Base-by-base conservation (phyloP, 2,329 filamentous ascomycete species). In the Scleromitrula shiraiana region DNA sequence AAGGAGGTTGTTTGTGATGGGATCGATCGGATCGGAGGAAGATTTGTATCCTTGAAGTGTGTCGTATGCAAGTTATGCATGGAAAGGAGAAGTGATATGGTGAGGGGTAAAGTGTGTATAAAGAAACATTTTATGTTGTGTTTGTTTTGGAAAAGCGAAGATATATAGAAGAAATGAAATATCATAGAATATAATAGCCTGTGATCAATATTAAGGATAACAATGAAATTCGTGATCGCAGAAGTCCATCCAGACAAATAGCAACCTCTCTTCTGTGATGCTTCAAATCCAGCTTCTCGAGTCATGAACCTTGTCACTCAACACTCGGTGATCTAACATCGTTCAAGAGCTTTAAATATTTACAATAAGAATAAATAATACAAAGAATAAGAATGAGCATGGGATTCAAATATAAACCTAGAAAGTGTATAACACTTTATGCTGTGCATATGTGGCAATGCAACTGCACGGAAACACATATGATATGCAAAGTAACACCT, bases 1-100 rank as follows among this genome's bases (percentile, higher is more conserved):
- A 47, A 24, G 8, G 27, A 14, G n/a, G 22, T 33, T 41, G 20
- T 47, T 24, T 47, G 37, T 33, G 19, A 35, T 47, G 20, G 29
- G 20, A 47, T 47, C 29, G 45, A 47, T 41, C 45, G 45, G 45
- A 47, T 47, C 45, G 37, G 37, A 41, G 29, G 15, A 41, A 41
- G 45, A 41, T 47, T 41, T 27, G 45, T 47, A n/a, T 14, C 17
- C 30, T 22, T 23, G 29, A 27, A 41, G 37, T 26, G 38, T 46
- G 37, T 35, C 26, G 9, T 17, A 30, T 47, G 10, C 7, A 36
- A 24, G 22, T 15, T 29, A 37, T 41, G 37, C 15, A 14, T n/a
- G 26, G 23, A 27, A 5, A 14, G 22, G 37, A 15, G 24, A 22
- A 24, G 24, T 47, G n/a, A n/a, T n/a, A n/a, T n/a, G 27, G 14